Percentiles rank a stretch among this genome's conserved stretches.
Evolutionary conservation across 2,329 filamentous ascomycete species (phyloP).

Genomic region (Neoscytalidium dimidiatum): DNA sequence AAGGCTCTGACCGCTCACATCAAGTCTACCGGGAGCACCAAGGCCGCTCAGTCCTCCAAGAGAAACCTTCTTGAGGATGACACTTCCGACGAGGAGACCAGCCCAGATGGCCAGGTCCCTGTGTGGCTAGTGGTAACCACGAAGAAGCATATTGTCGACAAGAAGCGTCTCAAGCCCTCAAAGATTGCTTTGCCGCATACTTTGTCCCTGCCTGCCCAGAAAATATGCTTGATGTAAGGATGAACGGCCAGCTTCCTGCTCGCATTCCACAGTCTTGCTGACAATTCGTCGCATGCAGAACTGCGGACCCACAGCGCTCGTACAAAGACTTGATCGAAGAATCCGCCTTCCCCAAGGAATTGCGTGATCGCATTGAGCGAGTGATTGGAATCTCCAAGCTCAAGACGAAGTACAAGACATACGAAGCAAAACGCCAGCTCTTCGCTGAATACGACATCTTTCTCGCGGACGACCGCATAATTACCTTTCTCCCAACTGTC

Average conservation of each 20-base stretch:
- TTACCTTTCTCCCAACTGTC: conserved; percentile 68
- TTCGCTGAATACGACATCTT: conserved; percentile 88
- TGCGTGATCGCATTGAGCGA: conserved; percentile 51
- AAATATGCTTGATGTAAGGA: conserved; percentile 17
- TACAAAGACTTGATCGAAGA: conserved; percentile 88
- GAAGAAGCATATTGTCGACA: conserved; percentile 70
- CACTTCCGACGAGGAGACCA: conserved; percentile 31
- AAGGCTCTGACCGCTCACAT: conserved; percentile 61
- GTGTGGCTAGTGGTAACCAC: conserved; percentile 65
- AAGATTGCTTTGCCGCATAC: conserved; percentile 59
- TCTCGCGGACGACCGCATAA: conserved; percentile 85
- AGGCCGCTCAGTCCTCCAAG: conserved; percentile 52
- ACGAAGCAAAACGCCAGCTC: conserved; percentile 79
- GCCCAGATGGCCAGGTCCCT: conserved; percentile 50
- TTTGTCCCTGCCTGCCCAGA: neutral
- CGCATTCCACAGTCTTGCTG: neutral
- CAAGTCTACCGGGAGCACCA: conserved; percentile 50
- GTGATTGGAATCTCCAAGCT: conserved; percentile 84
- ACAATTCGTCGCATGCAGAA: conserved; percentile 51
- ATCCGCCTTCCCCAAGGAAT: conserved; percentile 56
- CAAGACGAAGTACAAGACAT: conserved; percentile 85
- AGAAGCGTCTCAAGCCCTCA: conserved; percentile 76
- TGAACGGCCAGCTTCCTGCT: no score
- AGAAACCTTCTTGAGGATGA: conserved; percentile 57
- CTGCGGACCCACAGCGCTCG: conserved; percentile 75